A percentile compares a stretch with the other conserved stretches of the same genome.
These are phyloP conservation scores for Geranium brycei DNA, from an alignment of 345 rosid species.

Conservation along the genomic window DNA sequence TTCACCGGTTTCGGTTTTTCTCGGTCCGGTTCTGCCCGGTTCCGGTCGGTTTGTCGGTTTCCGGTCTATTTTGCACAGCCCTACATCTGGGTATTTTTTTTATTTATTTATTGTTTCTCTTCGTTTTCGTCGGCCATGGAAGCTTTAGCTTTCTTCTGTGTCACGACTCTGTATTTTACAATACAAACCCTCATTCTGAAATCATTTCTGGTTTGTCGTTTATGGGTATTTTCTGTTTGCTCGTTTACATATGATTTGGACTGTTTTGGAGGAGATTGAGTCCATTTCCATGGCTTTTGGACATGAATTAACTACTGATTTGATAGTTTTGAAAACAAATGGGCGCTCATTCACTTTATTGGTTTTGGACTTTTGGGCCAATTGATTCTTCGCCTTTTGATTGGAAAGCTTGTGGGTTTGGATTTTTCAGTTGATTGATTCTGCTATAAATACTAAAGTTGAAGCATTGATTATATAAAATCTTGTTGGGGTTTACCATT, in stretches of 20 bases:
- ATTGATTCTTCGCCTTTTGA: too few species aligned
- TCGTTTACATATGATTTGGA: not conserved
- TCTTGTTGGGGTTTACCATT: too few species aligned
- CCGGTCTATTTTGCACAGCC: too few species aligned
- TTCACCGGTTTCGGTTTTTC: too few species aligned
- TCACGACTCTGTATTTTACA: not conserved
- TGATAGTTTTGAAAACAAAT: not conserved
- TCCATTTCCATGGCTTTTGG: not conserved
- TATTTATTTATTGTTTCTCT: not conserved
- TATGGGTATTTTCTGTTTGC: not conserved
- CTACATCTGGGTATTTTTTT: too few species aligned
- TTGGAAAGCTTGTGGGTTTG: not conserved
- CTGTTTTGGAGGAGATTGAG: too few species aligned
- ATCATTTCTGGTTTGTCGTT: not conserved
- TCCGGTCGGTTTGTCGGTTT: too few species aligned
- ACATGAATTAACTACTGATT: not conserved
- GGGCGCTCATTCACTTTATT: too few species aligned
- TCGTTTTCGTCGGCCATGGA: not conserved
- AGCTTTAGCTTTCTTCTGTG: not conserved
- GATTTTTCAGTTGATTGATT: too few species aligned
- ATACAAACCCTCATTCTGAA: not conserved
- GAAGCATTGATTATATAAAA: too few species aligned
- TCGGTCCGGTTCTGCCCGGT: too few species aligned
- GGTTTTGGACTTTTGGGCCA: not conserved
- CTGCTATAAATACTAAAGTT: too few species aligned